Conservation (phyloP, 257 asterid species). For the Pogostemon cablin region DNA sequence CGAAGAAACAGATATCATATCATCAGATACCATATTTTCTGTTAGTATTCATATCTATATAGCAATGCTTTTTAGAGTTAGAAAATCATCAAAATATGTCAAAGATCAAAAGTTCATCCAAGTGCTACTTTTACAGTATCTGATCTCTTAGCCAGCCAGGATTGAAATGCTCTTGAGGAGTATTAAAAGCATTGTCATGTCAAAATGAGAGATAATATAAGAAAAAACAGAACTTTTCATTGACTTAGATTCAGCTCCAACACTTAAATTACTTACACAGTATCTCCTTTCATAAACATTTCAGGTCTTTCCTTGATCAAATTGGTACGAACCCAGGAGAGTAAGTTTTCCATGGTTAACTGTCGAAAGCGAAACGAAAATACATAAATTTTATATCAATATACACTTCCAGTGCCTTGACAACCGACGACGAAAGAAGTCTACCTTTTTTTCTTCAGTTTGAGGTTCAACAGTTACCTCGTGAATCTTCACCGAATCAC, state of each 20-base stretch:
- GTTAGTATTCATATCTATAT: no score
- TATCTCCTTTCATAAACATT: slow-evolving; percentile 97
- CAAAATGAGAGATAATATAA: no score
- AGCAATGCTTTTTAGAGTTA: neutral
- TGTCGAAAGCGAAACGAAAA: slow-evolving; percentile 40
- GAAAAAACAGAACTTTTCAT: no score
- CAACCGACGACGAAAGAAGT: slow-evolving; percentile 16
- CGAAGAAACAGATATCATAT: no score
- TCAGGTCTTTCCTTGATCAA: slow-evolving; percentile 98
- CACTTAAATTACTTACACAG: slow-evolving; percentile 66
- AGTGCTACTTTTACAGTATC: neutral
- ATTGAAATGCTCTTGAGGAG: neutral
- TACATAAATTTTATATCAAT: slow-evolving; percentile 7
- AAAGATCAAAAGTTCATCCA: neutral
- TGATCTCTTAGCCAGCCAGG: neutral
- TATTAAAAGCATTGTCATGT: no score
- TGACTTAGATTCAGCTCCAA: neutral
- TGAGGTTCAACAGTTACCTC: slow-evolving; percentile 61
- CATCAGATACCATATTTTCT: no score
- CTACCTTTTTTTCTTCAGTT: slow-evolving; percentile 65
- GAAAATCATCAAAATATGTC: neutral
- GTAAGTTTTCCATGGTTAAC: slow-evolving; percentile 81
- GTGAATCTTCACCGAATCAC: slow-evolving; percentile 88
- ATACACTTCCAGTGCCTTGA: slow-evolving; percentile 2
- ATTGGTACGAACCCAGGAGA: slow-evolving; percentile 84